Percentiles rank a stretch among this genome's conserved stretches.
Evolutionary conservation across 129 eudicot genomes (phyloP).

Genomic region (Flaveria bidentis): DNA sequence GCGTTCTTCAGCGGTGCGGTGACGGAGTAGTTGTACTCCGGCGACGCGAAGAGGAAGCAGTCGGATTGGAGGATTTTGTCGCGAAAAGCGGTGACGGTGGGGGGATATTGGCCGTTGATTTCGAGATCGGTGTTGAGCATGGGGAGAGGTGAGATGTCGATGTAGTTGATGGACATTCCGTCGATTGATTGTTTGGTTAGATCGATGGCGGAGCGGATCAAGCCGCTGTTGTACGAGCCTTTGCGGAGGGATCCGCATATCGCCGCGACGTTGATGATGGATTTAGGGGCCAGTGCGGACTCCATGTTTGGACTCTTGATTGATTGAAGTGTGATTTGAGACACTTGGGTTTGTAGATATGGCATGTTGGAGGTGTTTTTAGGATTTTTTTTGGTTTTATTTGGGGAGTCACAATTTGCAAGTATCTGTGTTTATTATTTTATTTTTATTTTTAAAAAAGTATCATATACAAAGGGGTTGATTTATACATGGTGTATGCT

Average conservation of each 20-base stretch:
- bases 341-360: not conserved
- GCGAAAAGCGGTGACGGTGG: not conserved
- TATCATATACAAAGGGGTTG: no score
- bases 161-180: constrained; percentile 3
- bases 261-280: constrained; percentile 13
- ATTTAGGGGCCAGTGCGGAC: not conserved
- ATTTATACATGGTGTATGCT: no score
- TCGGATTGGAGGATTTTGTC: constrained; percentile 4
- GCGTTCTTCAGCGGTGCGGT: constrained; percentile 8
- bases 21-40: constrained; percentile 15
- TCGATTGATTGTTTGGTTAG: not conserved
- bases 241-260: constrained; percentile 13
- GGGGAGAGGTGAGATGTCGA: constrained; percentile 2
- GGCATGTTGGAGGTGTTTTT: not conserved
- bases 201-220: constrained; percentile 14
- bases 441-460: no score
- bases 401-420: no score
- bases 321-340: not conserved
- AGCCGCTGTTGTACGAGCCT: constrained; percentile 3
- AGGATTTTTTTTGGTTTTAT: no score
- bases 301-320: not conserved
- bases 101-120: not conserved
- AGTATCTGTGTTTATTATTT: no score
- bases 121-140: constrained; percentile 16
- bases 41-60: constrained; percentile 9